phyloP scores from a whole-genome alignment of 495 filamentous ascomycete genomes.

The Hypoxylon trugodes region DNA sequence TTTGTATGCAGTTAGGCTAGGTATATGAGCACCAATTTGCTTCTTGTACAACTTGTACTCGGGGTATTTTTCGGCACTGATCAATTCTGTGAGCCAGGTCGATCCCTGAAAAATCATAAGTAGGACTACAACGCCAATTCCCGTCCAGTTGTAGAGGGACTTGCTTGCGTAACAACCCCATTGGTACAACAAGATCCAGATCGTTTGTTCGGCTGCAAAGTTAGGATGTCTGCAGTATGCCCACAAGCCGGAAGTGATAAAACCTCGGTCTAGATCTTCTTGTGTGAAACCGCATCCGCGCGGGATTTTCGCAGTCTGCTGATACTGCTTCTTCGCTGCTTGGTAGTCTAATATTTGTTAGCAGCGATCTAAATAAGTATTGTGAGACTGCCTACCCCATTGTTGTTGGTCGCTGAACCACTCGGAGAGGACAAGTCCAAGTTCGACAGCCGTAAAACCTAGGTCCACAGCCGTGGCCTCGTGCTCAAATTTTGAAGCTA shows the following conservation, averaged over 20 bases:
- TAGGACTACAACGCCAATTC: conserved; percentile 72
- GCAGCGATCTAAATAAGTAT: neutral
- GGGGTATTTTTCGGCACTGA: conserved; percentile 82
- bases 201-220: conserved; percentile 88
- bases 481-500: conserved; percentile 54
- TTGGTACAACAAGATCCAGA: conserved; percentile 87
- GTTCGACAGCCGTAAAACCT: conserved; percentile 69
- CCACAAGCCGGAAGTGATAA: conserved; percentile 86
- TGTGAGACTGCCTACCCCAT: conserved; percentile 68
- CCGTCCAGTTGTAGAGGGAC: conserved; percentile 79
- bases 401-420: conserved; percentile 91
- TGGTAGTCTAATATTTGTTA: conserved; percentile 70
- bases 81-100: conserved; percentile 83
- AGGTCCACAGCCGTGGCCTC: conserved; percentile 67
- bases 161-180: conserved; percentile 82
- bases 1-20: conserved; percentile 58
- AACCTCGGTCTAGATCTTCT: conserved; percentile 90
- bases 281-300: conserved; percentile 58
- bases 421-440: conserved; percentile 77
- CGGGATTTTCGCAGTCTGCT: conserved; percentile 73
- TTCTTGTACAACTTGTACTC: conserved; percentile 89
- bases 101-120: conserved; percentile 87
- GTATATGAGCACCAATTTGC: conserved; percentile 82
- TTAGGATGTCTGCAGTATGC: conserved; percentile 90
- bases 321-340: conserved; percentile 77